Conservation (phyloP, 148 eudicot species). For the Nepenthes mirabilis region DNA sequence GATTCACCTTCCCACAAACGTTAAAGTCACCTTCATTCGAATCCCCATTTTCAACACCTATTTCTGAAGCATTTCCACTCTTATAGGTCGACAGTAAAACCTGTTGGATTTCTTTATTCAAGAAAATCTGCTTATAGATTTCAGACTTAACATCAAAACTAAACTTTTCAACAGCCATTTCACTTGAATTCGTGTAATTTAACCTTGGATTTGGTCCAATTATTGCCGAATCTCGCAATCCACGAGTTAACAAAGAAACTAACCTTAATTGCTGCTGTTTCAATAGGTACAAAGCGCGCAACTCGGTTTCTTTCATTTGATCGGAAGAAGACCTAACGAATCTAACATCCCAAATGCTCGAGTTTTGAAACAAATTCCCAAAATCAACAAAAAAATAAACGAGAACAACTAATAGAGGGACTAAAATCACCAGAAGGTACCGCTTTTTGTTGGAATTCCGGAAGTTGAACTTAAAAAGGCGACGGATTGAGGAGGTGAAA, state of each 20-base stretch:
- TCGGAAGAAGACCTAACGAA: constrained; percentile 5
- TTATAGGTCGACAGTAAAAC: constrained; percentile 54
- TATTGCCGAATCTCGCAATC: not conserved
- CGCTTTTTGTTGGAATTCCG: constrained; percentile 22
- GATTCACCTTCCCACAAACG: constrained; percentile 53
- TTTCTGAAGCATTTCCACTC: constrained; percentile 21
- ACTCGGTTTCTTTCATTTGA: constrained; percentile 50
- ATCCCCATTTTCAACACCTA: constrained; percentile 28
- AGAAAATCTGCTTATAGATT: constrained; percentile 38
- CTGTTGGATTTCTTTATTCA: constrained; percentile 70
- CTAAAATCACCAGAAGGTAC: constrained; percentile 29
- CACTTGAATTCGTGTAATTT: constrained; percentile 19
- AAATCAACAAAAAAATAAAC: constrained; percentile 36
- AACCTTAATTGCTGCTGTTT: constrained; percentile 46
- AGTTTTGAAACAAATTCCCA: constrained; percentile 17
- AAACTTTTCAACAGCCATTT: constrained; percentile 15
- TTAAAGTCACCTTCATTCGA: constrained; percentile 17
- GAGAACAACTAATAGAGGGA: constrained; percentile 32
- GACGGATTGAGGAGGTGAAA: constrained; percentile 4
- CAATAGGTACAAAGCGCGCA: constrained; percentile 34
- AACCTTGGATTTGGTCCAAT: constrained; percentile 9
- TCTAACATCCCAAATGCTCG: constrained; percentile 7
- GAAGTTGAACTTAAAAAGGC: constrained; percentile 3
- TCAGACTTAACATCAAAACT: constrained; percentile 30
- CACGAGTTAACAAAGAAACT: constrained; percentile 28